These are phyloP conservation scores for Fusarium sp. DNA, from an alignment of 2,329 filamentous ascomycete genomes.

Conservation along the genomic window DNA sequence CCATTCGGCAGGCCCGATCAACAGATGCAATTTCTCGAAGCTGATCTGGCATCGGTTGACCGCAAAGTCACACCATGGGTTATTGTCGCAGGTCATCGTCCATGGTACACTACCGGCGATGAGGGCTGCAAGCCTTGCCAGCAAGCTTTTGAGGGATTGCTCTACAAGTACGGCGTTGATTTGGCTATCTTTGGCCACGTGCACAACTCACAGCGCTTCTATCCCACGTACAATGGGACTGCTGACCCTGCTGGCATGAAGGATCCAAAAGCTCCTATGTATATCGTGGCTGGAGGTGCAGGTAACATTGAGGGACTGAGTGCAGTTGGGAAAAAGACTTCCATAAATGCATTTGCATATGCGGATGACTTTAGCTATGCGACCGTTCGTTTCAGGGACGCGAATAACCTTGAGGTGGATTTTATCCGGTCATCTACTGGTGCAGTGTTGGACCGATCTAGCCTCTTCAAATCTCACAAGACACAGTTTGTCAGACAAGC, in stretches of 20 bases:
- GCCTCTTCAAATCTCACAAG: conserved; percentile 21
- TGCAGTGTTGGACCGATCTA: conserved; percentile 1
- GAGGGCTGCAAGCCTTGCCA: conserved; percentile 32
- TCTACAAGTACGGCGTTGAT: conserved; percentile 26
- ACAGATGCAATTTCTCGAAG: conserved; percentile 22
- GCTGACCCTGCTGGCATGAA: conserved; percentile 8
- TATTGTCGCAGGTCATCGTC: conserved; percentile 54
- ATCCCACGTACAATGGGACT: conserved; percentile 18
- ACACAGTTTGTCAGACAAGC: background rate
- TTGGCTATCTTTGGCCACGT: conserved; percentile 23
- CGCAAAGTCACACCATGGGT: conserved; percentile 63
- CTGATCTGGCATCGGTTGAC: conserved; percentile 62
- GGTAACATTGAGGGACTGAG: conserved; percentile 27
- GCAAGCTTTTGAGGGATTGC: conserved; percentile 13
- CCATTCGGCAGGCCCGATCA: conserved; percentile 15
- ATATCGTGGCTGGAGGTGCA: conserved; percentile 23
- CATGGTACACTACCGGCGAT: conserved; percentile 59
- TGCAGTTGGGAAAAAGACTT: background rate
- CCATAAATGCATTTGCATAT: conserved; percentile 21
- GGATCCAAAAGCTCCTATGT: conserved; percentile 25
- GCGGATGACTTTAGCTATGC: conserved; percentile 30
- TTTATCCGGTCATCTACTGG: conserved; percentile 19
- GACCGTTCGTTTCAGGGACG: conserved; percentile 18
- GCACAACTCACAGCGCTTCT: conserved; percentile 21
- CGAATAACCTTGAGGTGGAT: conserved; percentile 7